A percentile compares a stretch with the other conserved stretches of the same genome.
phyloP scores from a whole-genome alignment of 768 basidiomycete species.

The Hemileccinum rubropunctum region DNA sequence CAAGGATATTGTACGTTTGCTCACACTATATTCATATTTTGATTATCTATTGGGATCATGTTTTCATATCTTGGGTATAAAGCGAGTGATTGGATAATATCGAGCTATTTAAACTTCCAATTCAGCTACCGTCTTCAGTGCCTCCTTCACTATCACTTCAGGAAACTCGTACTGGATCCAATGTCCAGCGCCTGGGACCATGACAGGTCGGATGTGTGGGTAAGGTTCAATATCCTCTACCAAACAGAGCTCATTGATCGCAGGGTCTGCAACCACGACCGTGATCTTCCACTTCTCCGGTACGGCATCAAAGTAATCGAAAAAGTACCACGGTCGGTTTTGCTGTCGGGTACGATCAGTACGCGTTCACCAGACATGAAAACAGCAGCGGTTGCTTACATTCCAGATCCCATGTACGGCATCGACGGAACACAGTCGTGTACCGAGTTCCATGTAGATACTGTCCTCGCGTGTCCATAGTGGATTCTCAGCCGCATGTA shows the following conservation, averaged over 20 bases:
- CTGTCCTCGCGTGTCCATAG: constrained; percentile 14
- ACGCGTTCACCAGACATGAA: too few relatives aligned
- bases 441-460: constrained; percentile 7
- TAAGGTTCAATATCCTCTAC: constrained; percentile 14
- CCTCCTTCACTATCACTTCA: constrained; percentile 17
- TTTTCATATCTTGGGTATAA: too few relatives aligned
- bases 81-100: too few relatives aligned
- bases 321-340: constrained; percentile 20
- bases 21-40: too few relatives aligned
- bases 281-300: constrained; percentile 14
- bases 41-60: too few relatives aligned
- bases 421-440: constrained; percentile 9
- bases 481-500: constrained; percentile 1
- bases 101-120: too few relatives aligned
- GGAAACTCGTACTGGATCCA: constrained; percentile 29
- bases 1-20: too few relatives aligned
- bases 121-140: constrained; percentile 13
- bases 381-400: too few relatives aligned
- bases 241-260: neutral
- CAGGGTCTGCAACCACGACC: constrained; percentile 19
- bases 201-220: constrained; percentile 7
- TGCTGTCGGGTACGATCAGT: constrained; percentile 4
- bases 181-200: constrained; percentile 17
- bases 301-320: neutral
- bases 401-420: neutral